These are phyloP conservation scores for Phytophthora cactorum DNA, from an alignment of 352 stramenopile genomes.

Conservation along the genomic window DNA sequence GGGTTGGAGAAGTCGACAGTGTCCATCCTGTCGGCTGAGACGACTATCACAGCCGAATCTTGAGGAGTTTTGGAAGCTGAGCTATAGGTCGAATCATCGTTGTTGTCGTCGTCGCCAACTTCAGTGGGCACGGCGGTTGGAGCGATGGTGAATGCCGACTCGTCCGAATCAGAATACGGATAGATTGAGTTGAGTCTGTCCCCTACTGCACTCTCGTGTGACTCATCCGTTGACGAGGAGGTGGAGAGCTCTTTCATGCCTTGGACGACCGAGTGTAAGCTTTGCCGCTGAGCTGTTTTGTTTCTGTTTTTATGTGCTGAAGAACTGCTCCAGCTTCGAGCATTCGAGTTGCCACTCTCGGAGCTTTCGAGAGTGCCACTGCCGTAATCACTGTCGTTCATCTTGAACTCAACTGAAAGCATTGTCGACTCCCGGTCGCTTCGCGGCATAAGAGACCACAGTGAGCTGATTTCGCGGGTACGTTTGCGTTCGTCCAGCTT, in stretches of 20 bases:
- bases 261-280: conserved; percentile 24
- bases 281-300: conserved; percentile 17
- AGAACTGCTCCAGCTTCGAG: conserved; percentile 19
- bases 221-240: conserved; percentile 19
- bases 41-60: conserved; percentile 39
- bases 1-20: conserved; percentile 52
- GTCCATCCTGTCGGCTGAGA: conserved; percentile 51
- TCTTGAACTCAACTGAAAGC: conserved; percentile 44
- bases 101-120: conserved; percentile 14
- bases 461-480: conserved; percentile 37
- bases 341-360: conserved; percentile 14
- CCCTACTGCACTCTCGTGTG: conserved; percentile 9
- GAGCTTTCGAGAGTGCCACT: conserved; percentile 22
- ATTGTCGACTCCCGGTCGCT: conserved; percentile 42
- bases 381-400: conserved; percentile 24
- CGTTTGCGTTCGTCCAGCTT: conserved; percentile 45
- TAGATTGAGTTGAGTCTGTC: conserved; percentile 12
- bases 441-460: conserved; percentile 52
- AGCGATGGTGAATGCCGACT: conserved; percentile 29
- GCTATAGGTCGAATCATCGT: conserved; percentile 1
- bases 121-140: conserved; percentile 15
- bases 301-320: neutral
- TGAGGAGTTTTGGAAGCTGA: conserved; percentile 1
- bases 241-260: conserved; percentile 27
- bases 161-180: conserved; percentile 28